Evolutionary conservation across 441 rosid genomes (phyloP), one percentile per base, ranked within the genome.

Genomic region (Breynia disticha): DNA sequence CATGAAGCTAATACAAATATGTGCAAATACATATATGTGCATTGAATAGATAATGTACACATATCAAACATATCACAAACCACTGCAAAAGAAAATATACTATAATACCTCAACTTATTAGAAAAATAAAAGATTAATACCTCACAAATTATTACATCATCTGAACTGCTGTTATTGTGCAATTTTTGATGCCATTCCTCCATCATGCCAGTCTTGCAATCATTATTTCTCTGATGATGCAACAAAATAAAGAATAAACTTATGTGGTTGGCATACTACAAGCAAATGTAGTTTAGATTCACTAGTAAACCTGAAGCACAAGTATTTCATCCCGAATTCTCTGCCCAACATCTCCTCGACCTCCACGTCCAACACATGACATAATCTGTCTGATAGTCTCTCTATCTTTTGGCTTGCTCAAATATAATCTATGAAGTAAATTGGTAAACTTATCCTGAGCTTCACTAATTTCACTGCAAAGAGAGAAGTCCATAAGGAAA

Each of bases 101-200:
- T 8, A 61, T 41, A 45, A 62, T 77, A 84, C 91, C 91, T 84
- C 79, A 57, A n/a, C n/a, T n/a, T n/a, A n/a, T n/a, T n/a, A n/a
- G n/a, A n/a, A n/a, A n/a, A n/a, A n/a, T n/a, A n/a, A n/a, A n/a
- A n/a, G n/a, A n/a, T n/a, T n/a, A n/a, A n/a, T n/a, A n/a, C 91
- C 91, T 84, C 79, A 57, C 91, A 79, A 69, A 84, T 84, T 48
- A 79, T 70, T 44, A 84, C 76, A 66, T 81, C 91, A 79, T 79
- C 91, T 43, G 85, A 73, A 64, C 85, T 81, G 58, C 76, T 79
- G 60, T 81, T 81, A 51, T 84, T 84, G 62, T 84, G 87, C 75
- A 84, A 57, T 78, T 84, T 81, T 71, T 84, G 87, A 72, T 84
- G 87, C 91, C 87, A 79, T 59, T 83, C 90, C 75, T 83, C 90